Evolutionary conservation across 129 eudicot genomes (phyloP).

Genomic region (Daucus carota): DH1_v3.0 NC_030385.2:42339501-42340000

Average conservation of each 20-base stretch:
- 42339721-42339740: background rate
- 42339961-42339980: background rate
- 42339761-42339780: constrained; percentile 1
- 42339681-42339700: constrained; percentile 13
- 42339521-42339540: constrained; percentile 8
- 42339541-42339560: background rate
- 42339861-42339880: constrained; percentile 7
- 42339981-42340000: too few relatives aligned
- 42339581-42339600: too few relatives aligned
- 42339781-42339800: background rate
- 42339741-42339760: background rate
- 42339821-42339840: constrained; percentile 14
- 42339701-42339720: background rate
- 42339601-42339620: too few relatives aligned
- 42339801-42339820: background rate
- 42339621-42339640: too few relatives aligned
- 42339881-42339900: constrained; percentile 17
- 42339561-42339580: too few relatives aligned
- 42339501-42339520: background rate
- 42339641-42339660: too few relatives aligned
- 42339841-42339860: constrained; percentile 1
- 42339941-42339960: constrained; percentile 1
- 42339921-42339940: constrained; percentile 7
- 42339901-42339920: constrained; percentile 9
- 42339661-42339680: background rate